Evolutionary conservation across 768 basidiomycete species (phyloP).

Genomic region (Collybia sordida): DNA sequence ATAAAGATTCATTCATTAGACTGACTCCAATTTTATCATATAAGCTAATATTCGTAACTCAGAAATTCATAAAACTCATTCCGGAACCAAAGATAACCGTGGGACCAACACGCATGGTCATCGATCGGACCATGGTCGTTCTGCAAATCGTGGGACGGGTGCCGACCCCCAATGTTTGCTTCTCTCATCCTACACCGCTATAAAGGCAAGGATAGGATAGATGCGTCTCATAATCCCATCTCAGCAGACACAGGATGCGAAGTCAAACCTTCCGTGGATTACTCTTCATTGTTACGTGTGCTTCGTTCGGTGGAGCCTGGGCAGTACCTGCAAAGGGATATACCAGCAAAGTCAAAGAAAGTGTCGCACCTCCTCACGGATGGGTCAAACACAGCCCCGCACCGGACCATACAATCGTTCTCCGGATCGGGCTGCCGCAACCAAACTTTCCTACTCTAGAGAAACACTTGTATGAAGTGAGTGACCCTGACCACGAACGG

Average conservation of each 20-base stretch:
- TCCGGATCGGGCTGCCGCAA: conserved; percentile 60
- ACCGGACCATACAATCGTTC: conserved; percentile 43
- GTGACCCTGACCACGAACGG: conserved; percentile 51
- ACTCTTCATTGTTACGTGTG: conserved; percentile 6
- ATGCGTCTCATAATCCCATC: too few species aligned
- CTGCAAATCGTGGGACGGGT: too few species aligned
- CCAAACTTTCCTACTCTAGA: conserved; percentile 50
- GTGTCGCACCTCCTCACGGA: conserved; percentile 35
- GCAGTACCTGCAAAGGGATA: conserved; percentile 8
- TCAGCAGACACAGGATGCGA: conserved; percentile 8
- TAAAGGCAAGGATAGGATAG: neutral
- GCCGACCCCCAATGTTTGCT: neutral
- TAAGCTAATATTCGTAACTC: neutral
- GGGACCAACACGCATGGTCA: neutral
- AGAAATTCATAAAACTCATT: neutral
- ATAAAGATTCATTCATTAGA: neutral
- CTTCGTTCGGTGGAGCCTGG: conserved; percentile 5
- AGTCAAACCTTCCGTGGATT: conserved; percentile 6
- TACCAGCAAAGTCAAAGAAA: conserved; percentile 19
- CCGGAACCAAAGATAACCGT: neutral
- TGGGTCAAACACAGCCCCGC: conserved; percentile 48
- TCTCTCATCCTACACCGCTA: neutral
- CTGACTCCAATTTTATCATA: neutral
- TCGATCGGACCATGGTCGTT: too few species aligned
- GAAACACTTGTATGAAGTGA: conserved; percentile 54